These are phyloP conservation scores for Pichia kudriavzevii DNA, from an alignment of 1,139 yeast species.

Conservation along the genomic window DNA sequence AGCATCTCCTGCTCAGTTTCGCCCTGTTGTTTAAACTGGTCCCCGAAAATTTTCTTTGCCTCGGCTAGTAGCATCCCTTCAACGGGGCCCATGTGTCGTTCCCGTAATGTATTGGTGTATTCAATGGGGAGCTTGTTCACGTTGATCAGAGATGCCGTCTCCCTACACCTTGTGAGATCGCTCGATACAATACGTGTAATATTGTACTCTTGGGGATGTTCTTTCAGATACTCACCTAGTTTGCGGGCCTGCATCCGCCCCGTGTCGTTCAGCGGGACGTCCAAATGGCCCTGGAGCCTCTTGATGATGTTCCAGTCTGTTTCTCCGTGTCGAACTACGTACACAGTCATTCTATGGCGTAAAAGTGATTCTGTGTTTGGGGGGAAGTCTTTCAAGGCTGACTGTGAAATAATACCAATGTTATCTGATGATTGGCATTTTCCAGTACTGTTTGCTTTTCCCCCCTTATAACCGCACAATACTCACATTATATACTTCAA, in stretches of 20 bases:
- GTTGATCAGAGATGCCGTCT: no score
- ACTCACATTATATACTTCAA: no score
- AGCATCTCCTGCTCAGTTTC: slow-evolving; percentile 45
- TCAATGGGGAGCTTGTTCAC: no score
- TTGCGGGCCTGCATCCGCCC: slow-evolving; percentile 52
- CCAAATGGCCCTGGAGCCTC: slow-evolving; percentile 68
- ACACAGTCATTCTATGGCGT: slow-evolving; percentile 40
- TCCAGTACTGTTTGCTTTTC: no score
- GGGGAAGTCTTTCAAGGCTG: no score
- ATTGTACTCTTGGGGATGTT: slow-evolving; percentile 23
- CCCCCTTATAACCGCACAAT: no score
- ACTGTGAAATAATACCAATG: no score
- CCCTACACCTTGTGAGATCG: slow-evolving; percentile 1
- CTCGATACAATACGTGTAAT: not conserved
- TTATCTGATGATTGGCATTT: no score
- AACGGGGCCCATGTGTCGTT: slow-evolving; percentile 70
- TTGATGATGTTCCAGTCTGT: slow-evolving; percentile 61
- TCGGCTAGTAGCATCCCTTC: slow-evolving; percentile 69
- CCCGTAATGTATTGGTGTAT: no score
- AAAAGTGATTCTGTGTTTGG: no score
- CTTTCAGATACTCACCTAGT: slow-evolving; percentile 38
- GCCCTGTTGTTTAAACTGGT: slow-evolving; percentile 43
- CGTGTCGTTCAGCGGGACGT: slow-evolving; percentile 50
- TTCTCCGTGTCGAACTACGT: slow-evolving; percentile 73
- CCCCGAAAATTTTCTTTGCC: slow-evolving; percentile 48